Percentiles rank a stretch among this genome's conserved stretches.
phyloP scores from a whole-genome alignment of 2,329 filamentous ascomycete genomes.

The Trichoderma arundinaceum region DNA sequence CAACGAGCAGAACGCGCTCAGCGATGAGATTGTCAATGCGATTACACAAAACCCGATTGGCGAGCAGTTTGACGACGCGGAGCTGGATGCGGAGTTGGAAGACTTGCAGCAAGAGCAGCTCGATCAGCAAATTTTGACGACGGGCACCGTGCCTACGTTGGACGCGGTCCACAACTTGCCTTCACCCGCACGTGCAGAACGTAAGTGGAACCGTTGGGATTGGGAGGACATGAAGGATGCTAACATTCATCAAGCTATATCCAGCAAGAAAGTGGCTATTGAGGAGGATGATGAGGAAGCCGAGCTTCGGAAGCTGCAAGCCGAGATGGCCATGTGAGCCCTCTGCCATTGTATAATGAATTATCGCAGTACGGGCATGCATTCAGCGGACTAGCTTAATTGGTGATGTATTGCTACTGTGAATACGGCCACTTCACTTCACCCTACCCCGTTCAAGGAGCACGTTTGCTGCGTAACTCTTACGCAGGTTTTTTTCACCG shows the following conservation, averaged over 20 bases:
- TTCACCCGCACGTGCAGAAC: slow-evolving; percentile 72
- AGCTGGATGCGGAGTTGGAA: slow-evolving; percentile 85
- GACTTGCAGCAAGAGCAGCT: slow-evolving; percentile 88
- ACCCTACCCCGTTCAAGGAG: slow-evolving; percentile 6
- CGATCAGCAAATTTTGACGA: slow-evolving; percentile 92
- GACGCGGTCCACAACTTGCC: slow-evolving; percentile 81
- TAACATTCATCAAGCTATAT: slow-evolving; percentile 40
- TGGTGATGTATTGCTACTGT: slow-evolving; percentile 3
- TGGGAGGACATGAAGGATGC: not conserved
- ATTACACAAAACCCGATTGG: slow-evolving; percentile 74
- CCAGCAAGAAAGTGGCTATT: slow-evolving; percentile 49
- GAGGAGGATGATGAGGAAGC: slow-evolving; percentile 96
- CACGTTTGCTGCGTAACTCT: not conserved
- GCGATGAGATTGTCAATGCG: slow-evolving; percentile 87
- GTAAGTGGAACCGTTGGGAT: slow-evolving; percentile 59
- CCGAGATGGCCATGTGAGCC: slow-evolving; percentile 93
- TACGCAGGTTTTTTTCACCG: not conserved
- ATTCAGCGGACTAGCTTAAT: not conserved
- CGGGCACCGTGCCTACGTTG: slow-evolving; percentile 79
- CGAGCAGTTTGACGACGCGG: slow-evolving; percentile 79
- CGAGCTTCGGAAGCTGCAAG: slow-evolving; percentile 89
- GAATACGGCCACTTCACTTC: slow-evolving; percentile 2
- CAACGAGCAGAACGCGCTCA: slow-evolving; percentile 88
- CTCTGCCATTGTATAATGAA: not conserved
- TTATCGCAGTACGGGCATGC: slow-evolving; percentile 5